Evolutionary conservation across 331 rosid species (phyloP), one percentile per base, ranked within the genome.

Genomic region (Quercus tomentella): DNA sequence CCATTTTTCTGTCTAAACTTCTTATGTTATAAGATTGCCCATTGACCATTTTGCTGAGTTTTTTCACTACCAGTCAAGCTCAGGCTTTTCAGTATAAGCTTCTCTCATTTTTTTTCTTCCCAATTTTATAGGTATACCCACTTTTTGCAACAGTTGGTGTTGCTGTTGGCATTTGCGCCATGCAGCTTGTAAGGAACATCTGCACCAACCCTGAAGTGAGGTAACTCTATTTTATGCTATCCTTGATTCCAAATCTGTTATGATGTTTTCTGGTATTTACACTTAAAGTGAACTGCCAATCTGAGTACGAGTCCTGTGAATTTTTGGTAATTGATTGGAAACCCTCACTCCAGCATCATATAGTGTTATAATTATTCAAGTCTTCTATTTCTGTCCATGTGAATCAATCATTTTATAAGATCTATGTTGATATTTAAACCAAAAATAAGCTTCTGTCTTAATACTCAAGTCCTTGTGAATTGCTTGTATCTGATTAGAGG

Each of bases 171-270:
- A 83, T 95, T 73, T 95, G 99, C 41, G 96, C 79, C 8, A 85
- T 91, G 94, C 97, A 93, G 70, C 97, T 95, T 54, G 54, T 93
- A 11, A 90, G 99, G 83, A 95, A 95, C 56, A 90, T 95, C 75
- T 26, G 73, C 82, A 72, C 79, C 78, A 95, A 95, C 79, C 98
- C 98, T 66, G 99, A 93, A 86, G 99, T 95, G 82, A 93, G 98
- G 97, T 89, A 88, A 62, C 28, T 33, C 20, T 76, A 41, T 60
- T 5, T 61, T 68, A 1, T 45, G 7, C 43, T 28, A 30, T 28
- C n/a, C 41, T 65, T 5, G 16, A 17, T 62, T 26, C 41, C 41
- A 23, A 65, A 1, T 65, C 70, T 65, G 16, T 26, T 15, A 25
- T 63, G 21, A 5, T 63, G 28, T 15, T 63, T 63, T 35, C 70